These are phyloP conservation scores for Excoecaria agallocha DNA, from an alignment of 345 rosid species.

Conservation along the genomic window DNA sequence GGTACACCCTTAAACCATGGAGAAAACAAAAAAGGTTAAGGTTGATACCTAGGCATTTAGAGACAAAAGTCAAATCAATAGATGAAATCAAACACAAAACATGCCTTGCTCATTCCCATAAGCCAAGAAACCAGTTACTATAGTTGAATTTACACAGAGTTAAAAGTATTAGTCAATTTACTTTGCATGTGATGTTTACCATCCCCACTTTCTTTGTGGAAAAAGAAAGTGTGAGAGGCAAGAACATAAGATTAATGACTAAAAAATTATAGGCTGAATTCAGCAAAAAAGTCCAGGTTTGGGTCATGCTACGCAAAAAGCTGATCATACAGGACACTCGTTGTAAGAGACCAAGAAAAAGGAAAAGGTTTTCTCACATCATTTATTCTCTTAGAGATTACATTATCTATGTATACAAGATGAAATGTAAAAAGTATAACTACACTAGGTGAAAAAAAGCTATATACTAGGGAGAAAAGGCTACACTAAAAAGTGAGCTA, in stretches of 20 bases:
- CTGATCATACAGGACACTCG: not conserved
- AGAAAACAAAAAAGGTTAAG: not conserved
- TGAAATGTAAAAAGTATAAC: too few species aligned
- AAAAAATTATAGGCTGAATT: not conserved
- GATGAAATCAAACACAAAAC: not conserved
- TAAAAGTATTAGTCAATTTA: not conserved
- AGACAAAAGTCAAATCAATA: not conserved
- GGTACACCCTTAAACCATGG: conserved; percentile 66
- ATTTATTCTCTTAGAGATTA: too few species aligned
- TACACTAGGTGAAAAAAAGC: too few species aligned
- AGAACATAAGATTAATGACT: not conserved
- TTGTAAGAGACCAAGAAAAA: too few species aligned
- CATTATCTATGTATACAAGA: too few species aligned
- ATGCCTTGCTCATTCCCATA: not conserved
- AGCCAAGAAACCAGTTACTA: not conserved
- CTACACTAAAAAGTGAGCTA: too few species aligned
- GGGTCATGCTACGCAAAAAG: not conserved
- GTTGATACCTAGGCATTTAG: too few species aligned
- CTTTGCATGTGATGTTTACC: not conserved
- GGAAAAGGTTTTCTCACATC: too few species aligned
- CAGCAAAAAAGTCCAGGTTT: not conserved
- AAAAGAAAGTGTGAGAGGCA: not conserved
- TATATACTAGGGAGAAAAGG: too few species aligned
- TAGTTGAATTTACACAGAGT: too few species aligned
- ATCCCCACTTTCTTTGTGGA: not conserved